Evolutionary conservation across 148 eudicot species (phyloP).

Genomic region (Rhododendron henanense): DNA sequence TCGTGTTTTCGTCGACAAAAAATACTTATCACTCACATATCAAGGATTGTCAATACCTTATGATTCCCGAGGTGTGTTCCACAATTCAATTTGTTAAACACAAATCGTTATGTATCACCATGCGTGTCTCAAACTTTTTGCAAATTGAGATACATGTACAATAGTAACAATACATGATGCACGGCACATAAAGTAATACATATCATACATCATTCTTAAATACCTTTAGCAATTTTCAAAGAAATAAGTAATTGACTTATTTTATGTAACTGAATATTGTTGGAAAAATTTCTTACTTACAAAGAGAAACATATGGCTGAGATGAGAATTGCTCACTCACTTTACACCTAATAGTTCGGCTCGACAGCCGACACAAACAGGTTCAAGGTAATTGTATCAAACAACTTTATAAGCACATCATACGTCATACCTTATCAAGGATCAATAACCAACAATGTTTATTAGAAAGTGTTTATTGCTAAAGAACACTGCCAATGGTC

Average conservation of each 20-base stretch:
- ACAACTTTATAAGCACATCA: neutral
- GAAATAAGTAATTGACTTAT: neutral
- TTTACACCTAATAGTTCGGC: neutral
- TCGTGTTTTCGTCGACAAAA: neutral
- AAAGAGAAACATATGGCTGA: too few relatives aligned
- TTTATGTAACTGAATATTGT: neutral
- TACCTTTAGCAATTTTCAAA: neutral
- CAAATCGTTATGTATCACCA: neutral
- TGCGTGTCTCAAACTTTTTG: neutral
- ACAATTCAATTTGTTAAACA: neutral
- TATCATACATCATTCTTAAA: neutral
- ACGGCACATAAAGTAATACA: neutral
- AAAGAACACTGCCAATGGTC: neutral
- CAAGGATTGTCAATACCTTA: neutral
- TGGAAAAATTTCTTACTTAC: neutral
- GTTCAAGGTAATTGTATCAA: neutral
- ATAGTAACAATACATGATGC: neutral
- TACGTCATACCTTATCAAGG: too few relatives aligned
- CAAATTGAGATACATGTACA: neutral
- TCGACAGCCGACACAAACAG: neutral
- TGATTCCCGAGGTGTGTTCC: neutral
- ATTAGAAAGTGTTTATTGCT: neutral
- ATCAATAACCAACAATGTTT: neutral
- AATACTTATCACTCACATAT: neutral
- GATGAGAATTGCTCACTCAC: neutral